Percentiles rank a stretch among this genome's conserved stretches.
phyloP scores from a whole-genome alignment of 2,329 filamentous ascomycete species.

The Sarocladiaceae sp. region DNA sequence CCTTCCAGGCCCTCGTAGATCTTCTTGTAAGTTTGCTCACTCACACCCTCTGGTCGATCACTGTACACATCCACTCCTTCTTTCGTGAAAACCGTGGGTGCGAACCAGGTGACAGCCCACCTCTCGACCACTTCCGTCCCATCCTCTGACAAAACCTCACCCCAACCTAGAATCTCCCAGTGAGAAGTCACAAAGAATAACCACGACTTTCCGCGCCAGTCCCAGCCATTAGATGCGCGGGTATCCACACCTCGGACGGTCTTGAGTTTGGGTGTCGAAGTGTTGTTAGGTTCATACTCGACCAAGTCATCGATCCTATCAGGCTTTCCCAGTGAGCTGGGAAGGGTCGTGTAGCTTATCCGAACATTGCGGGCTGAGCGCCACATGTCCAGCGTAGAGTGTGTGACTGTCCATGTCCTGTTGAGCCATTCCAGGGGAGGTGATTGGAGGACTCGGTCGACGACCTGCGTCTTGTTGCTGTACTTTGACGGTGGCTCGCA shows the following conservation, averaged over 20 bases:
- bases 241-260: slow-evolving; percentile 63
- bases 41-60: slow-evolving; percentile 56
- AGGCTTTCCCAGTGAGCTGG: neutral
- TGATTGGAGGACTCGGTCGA: slow-evolving; percentile 21
- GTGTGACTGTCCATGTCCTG: slow-evolving; percentile 69
- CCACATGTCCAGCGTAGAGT: slow-evolving; percentile 79
- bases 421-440: slow-evolving; percentile 57
- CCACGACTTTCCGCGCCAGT: slow-evolving; percentile 76
- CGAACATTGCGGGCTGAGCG: slow-evolving; percentile 72
- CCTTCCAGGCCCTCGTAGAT: slow-evolving; percentile 52
- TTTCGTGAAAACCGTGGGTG: slow-evolving; percentile 76
- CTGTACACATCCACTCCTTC: slow-evolving; percentile 79
- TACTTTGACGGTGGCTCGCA: slow-evolving; percentile 43
- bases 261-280: slow-evolving; percentile 44
- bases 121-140: slow-evolving; percentile 42
- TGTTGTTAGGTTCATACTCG: slow-evolving; percentile 56
- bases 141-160: slow-evolving; percentile 42
- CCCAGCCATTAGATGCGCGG: slow-evolving; percentile 45
- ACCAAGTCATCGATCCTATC: slow-evolving; percentile 67
- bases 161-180: slow-evolving; percentile 81
- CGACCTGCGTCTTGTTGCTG: slow-evolving; percentile 19
- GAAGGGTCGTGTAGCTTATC: slow-evolving; percentile 66
- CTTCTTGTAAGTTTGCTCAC: slow-evolving; percentile 47
- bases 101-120: slow-evolving; percentile 84
- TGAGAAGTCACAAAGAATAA: slow-evolving; percentile 67